Percentiles rank a stretch among this genome's conserved stretches.
These are phyloP conservation scores for Pleurotus salmoneostramineus DNA, from an alignment of 768 basidiomycete genomes.

Conservation along the genomic window DNA sequence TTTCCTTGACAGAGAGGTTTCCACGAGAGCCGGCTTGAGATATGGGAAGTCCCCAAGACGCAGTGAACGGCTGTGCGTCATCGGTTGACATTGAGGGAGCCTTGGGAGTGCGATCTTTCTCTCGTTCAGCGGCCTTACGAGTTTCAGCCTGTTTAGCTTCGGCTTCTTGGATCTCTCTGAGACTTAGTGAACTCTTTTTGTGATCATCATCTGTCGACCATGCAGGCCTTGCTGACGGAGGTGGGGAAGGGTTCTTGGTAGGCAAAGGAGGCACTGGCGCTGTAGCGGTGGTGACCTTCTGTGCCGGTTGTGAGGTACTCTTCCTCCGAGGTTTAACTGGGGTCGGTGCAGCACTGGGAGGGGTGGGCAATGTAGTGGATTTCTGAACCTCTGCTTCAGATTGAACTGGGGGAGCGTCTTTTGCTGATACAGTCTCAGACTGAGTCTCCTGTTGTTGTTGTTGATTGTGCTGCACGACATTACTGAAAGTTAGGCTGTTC, in stretches of 20 bases:
- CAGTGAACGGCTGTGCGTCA: slow-evolving; percentile 56
- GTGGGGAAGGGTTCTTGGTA: slow-evolving; percentile 16
- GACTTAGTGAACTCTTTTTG: slow-evolving; percentile 59
- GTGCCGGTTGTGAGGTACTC: slow-evolving; percentile 12
- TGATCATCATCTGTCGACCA: slow-evolving; percentile 72
- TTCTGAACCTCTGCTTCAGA: slow-evolving; percentile 11
- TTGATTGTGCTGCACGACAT: slow-evolving; percentile 57
- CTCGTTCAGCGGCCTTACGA: slow-evolving; percentile 70
- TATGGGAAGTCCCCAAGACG: slow-evolving; percentile 84
- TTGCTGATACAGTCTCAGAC: slow-evolving; percentile 7
- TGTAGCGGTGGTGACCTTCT: slow-evolving; percentile 11
- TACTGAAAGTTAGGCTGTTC: slow-evolving; percentile 52
- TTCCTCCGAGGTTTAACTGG: slow-evolving; percentile 16
- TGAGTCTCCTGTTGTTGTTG: slow-evolving; percentile 33
- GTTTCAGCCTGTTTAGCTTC: slow-evolving; percentile 81
- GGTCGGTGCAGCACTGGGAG: slow-evolving; percentile 13
- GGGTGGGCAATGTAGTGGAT: slow-evolving; percentile 3
- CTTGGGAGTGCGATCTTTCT: slow-evolving; percentile 60
- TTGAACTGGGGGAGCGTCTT: slow-evolving; percentile 6
- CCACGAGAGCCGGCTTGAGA: slow-evolving; percentile 67
- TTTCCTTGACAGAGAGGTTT: slow-evolving; percentile 39
- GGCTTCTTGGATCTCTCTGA: slow-evolving; percentile 94
- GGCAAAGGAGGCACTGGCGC: slow-evolving; percentile 14
- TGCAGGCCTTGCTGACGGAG: slow-evolving; percentile 30
- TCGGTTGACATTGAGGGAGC: slow-evolving; percentile 41